A percentile compares a stretch with the other conserved stretches of the same genome.
These are phyloP conservation scores for Aschersonia sp. DNA, from an alignment of 2,329 filamentous ascomycete species.

Conservation along the genomic window DNA sequence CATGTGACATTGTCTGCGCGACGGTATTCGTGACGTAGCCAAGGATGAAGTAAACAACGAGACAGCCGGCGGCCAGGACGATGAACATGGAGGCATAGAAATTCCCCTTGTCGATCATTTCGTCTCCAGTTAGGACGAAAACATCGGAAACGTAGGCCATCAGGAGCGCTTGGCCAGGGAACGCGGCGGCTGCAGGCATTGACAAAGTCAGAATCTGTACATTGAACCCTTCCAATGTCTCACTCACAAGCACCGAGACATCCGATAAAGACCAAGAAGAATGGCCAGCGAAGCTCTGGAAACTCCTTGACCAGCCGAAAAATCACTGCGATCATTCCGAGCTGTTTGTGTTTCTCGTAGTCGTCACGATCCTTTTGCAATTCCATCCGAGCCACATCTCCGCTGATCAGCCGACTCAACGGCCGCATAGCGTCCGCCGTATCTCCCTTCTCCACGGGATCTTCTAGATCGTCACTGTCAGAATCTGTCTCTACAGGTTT, in stretches of 20 bases:
- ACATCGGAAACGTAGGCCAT: constrained; percentile 25
- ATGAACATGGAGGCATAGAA: constrained; percentile 43
- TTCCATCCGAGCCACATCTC: constrained; percentile 15
- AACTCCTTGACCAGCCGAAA: constrained; percentile 20
- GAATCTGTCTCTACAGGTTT: background rate
- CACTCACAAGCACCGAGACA: constrained; percentile 14
- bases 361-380: constrained; percentile 20
- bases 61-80: constrained; percentile 28
- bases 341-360: constrained; percentile 18
- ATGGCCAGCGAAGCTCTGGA: constrained; percentile 20
- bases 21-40: constrained; percentile 21
- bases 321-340: constrained; percentile 15
- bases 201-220: background rate
- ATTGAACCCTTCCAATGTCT: background rate
- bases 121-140: constrained; percentile 18
- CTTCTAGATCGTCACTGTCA: constrained; percentile 1
- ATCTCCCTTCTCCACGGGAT: constrained; percentile 1
- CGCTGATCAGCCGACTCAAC: constrained; percentile 16
- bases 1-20: constrained; percentile 10
- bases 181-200: constrained; percentile 15
- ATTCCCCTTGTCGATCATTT: constrained; percentile 24
- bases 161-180: constrained; percentile 28
- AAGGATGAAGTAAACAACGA: constrained; percentile 27
- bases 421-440: constrained; percentile 12
- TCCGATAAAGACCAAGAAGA: constrained; percentile 16